Evolutionary conservation across 306 rosid genomes (phyloP).

Genomic region (Hippophae tibetana): DNA sequence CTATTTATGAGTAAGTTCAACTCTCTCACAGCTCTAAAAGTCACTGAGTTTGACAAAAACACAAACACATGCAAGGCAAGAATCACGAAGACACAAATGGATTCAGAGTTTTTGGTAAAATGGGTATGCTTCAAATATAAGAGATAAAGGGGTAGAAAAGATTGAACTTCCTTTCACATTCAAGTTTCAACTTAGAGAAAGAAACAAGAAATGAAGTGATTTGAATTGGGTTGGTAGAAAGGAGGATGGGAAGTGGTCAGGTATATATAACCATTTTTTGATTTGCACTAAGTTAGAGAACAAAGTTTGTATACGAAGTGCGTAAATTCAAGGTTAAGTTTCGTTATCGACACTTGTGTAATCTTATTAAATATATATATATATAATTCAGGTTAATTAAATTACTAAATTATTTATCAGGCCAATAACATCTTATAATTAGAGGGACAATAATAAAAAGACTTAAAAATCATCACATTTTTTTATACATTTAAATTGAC

Average conservation of each 20-base stretch:
- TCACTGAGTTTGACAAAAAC: slow-evolving; percentile 11
- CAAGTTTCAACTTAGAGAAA: background rate
- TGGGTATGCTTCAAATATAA: background rate
- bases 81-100: slow-evolving; percentile 2
- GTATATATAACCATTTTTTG: background rate
- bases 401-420: too few species aligned
- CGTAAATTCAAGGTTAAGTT: too few species aligned
- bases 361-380: too few species aligned
- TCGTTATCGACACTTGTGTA: too few species aligned
- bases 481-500: too few species aligned
- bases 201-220: background rate
- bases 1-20: slow-evolving; percentile 1
- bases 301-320: background rate
- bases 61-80: background rate
- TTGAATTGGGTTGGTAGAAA: background rate
- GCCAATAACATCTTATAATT: too few species aligned
- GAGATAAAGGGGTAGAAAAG: too few species aligned
- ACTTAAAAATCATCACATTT: too few species aligned
- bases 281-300: background rate
- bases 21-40: background rate
- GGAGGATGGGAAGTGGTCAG: background rate
- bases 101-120: background rate
- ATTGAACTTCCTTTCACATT: too few species aligned
- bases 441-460: too few species aligned
- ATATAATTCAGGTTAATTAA: too few species aligned